Conservation (phyloP, 2,329 filamentous ascomycete genomes). For the Ciborinia camelliae region DNA sequence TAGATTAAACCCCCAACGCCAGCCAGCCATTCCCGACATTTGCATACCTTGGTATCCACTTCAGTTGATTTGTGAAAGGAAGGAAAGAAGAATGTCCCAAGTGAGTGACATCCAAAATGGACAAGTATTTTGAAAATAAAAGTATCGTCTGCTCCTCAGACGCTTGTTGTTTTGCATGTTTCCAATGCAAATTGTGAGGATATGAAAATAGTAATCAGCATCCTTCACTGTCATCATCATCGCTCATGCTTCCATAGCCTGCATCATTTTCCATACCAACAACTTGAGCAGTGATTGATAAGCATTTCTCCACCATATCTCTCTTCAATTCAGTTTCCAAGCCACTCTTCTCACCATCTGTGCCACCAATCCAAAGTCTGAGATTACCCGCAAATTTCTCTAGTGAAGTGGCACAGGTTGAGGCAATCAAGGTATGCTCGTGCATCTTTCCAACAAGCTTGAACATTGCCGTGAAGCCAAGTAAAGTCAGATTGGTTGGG, state of each 20-base stretch:
- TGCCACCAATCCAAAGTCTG: slow-evolving; percentile 58
- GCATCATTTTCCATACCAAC: slow-evolving; percentile 61
- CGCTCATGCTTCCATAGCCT: slow-evolving; percentile 58
- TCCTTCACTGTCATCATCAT: slow-evolving; percentile 36
- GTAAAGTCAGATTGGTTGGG: slow-evolving; percentile 44
- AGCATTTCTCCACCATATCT: slow-evolving; percentile 53
- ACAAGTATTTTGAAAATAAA: background rate
- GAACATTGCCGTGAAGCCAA: slow-evolving; percentile 58
- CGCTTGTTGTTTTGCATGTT: background rate
- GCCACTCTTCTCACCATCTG: slow-evolving; percentile 49
- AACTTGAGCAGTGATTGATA: slow-evolving; percentile 53
- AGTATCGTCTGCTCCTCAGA: background rate
- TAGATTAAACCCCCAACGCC: slow-evolving; percentile 13
- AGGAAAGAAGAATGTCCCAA: background rate
- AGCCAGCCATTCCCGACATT: slow-evolving; percentile 3
- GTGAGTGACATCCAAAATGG: background rate
- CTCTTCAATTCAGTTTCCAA: slow-evolving; percentile 51
- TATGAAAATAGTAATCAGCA: slow-evolving; percentile 26
- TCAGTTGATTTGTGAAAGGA: background rate
- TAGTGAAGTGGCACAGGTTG: slow-evolving; percentile 47
- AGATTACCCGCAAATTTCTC: slow-evolving; percentile 56
- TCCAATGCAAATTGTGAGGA: background rate
- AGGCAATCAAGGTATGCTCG: slow-evolving; percentile 46
- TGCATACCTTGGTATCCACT: slow-evolving; percentile 11
- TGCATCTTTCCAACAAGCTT: slow-evolving; percentile 55